Conservation (phyloP, 257 asterid genomes). For the Verbascum thapsus region DNA sequence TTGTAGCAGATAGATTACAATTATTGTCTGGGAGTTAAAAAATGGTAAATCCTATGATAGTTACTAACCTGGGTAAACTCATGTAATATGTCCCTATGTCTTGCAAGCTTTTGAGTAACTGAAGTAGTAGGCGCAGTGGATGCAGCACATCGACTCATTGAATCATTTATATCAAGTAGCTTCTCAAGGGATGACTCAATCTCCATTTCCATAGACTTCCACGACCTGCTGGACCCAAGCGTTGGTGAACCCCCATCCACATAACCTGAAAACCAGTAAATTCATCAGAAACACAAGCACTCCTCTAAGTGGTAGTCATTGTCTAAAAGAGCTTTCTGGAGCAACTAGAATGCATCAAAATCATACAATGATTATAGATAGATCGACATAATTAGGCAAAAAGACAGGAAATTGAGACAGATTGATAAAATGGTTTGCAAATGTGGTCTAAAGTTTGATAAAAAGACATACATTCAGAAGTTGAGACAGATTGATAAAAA, state of each 20-base stretch:
- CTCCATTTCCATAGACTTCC: conserved; percentile 77
- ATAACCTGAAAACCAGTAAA: conserved; percentile 42
- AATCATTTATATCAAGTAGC: conserved; percentile 62
- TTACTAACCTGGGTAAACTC: conserved; percentile 62
- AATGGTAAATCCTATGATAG: neutral
- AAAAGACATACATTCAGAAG: neutral
- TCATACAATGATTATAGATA: too few species aligned
- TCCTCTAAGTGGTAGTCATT: too few species aligned
- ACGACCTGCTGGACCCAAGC: conserved; percentile 58
- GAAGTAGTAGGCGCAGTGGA: conserved; percentile 68
- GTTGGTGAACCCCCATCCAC: conserved; percentile 67
- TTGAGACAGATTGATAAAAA: too few species aligned
- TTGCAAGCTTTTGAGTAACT: conserved; percentile 65
- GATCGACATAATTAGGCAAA: neutral
- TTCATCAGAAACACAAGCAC: conserved; percentile 15
- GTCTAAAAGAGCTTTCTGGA: neutral
- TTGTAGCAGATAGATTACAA: neutral
- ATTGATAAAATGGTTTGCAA: conserved; percentile 1
- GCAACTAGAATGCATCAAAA: too few species aligned
- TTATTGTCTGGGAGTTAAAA: neutral
- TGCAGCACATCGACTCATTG: conserved; percentile 76
- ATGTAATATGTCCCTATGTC: conserved; percentile 73
- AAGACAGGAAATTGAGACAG: neutral
- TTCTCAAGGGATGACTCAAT: conserved; percentile 72
- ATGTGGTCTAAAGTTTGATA: neutral